Conservation (phyloP, 2,329 filamentous ascomycete genomes). For the Magnaporthiopsis incrustans region DNA sequence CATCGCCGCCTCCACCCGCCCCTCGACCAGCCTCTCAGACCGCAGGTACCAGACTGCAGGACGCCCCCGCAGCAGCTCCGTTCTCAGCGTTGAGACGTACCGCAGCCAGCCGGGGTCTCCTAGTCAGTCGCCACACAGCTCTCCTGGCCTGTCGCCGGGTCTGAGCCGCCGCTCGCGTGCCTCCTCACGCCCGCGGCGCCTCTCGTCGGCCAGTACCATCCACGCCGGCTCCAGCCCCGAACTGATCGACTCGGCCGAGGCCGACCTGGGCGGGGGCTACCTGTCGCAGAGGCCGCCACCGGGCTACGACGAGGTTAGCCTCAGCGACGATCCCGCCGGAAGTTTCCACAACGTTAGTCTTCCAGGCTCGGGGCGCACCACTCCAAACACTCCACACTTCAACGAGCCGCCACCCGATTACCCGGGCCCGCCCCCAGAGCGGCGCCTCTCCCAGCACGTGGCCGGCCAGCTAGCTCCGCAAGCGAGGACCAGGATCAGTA, state of each 20-base stretch:
- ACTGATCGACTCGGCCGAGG: conserved; percentile 34
- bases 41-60: conserved; percentile 30
- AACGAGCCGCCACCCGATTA: conserved; percentile 46
- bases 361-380: conserved; percentile 22
- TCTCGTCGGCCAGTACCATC: conserved; percentile 15
- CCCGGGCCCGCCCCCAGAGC: conserved; percentile 28
- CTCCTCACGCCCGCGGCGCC: conserved; percentile 7
- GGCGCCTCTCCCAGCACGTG: conserved; percentile 24
- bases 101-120: conserved; percentile 15
- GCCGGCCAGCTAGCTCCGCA: conserved; percentile 13
- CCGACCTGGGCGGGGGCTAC: conserved; percentile 34
- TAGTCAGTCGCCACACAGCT: neutral
- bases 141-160: conserved; percentile 12
- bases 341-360: conserved; percentile 14
- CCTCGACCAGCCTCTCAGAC: conserved; percentile 18
- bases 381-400: conserved; percentile 20
- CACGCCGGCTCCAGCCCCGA: conserved; percentile 44
- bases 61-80: conserved; percentile 40
- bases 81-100: conserved; percentile 40
- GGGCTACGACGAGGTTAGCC: conserved; percentile 25
- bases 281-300: conserved; percentile 40
- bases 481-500: conserved; percentile 22
- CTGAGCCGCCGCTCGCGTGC: conserved; percentile 13
- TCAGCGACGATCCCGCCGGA: conserved; percentile 10
- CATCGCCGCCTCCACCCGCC: conserved; percentile 22